Conservation (phyloP, 1,139 yeast species). For the Yamadazyma diospyri region DNA sequence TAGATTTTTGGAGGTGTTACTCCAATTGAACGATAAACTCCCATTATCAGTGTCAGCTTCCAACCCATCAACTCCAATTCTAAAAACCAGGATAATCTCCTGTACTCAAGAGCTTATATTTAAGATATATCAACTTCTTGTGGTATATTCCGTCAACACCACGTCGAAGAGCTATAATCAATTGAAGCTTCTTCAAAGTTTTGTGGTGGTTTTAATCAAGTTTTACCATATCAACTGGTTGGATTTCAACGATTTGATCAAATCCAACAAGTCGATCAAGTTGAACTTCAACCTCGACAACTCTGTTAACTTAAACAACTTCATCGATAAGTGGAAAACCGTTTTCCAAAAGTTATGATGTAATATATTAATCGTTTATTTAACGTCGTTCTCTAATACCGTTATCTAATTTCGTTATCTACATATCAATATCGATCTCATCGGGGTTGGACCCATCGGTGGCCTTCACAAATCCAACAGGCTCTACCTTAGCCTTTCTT, state of each 20-base stretch:
- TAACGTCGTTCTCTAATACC: neutral
- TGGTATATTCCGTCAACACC: slow-evolving; percentile 35
- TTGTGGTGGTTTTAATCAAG: slow-evolving; percentile 32
- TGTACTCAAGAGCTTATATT: slow-evolving; percentile 27
- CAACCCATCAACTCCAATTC: slow-evolving; percentile 44
- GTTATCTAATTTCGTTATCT: slow-evolving; percentile 13
- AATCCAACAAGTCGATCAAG: slow-evolving; percentile 33
- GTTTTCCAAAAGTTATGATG: slow-evolving; percentile 17
- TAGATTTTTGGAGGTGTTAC: slow-evolving; percentile 31
- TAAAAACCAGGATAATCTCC: slow-evolving; percentile 22
- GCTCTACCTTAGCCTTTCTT: slow-evolving; percentile 28
- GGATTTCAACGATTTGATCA: slow-evolving; percentile 30
- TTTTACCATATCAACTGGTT: slow-evolving; percentile 47
- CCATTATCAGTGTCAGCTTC: slow-evolving; percentile 46
- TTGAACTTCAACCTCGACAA: slow-evolving; percentile 36
- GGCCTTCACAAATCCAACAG: slow-evolving; percentile 57
- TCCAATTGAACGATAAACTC: slow-evolving; percentile 39
- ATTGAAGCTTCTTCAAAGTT: slow-evolving; percentile 31
- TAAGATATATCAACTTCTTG: slow-evolving; percentile 32
- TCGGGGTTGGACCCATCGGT: slow-evolving; percentile 50
- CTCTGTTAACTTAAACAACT: slow-evolving; percentile 31
- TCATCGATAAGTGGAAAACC: slow-evolving; percentile 38
- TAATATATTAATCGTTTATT: neutral
- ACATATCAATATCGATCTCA: slow-evolving; percentile 63
- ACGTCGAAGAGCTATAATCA: slow-evolving; percentile 31